Conservation (phyloP, 148 eudicot genomes). For the Polygonum maritimum region DNA sequence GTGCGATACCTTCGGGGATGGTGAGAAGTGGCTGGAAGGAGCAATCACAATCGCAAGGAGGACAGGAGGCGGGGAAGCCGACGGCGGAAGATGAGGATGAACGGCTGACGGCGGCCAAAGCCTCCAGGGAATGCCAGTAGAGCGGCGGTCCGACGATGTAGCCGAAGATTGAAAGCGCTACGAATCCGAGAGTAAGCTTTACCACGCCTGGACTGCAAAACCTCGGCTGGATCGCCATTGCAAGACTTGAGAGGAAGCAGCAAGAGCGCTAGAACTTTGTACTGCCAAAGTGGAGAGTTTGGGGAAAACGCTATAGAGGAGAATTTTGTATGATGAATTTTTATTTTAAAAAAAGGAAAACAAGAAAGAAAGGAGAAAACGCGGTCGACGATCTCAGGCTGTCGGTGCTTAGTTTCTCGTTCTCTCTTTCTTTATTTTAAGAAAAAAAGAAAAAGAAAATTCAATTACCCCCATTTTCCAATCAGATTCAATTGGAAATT, state of each 20-base stretch:
- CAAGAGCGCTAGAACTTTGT: background rate
- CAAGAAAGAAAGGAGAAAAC: background rate
- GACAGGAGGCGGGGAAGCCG: conserved; percentile 24
- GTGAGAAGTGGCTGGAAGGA: conserved; percentile 25
- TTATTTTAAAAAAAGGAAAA: background rate
- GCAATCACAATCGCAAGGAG: conserved; percentile 50
- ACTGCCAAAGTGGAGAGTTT: conserved; percentile 5
- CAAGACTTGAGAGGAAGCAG: background rate
- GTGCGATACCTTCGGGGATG: conserved; percentile 36
- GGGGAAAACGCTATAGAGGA: background rate
- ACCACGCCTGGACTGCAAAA: conserved; percentile 22
- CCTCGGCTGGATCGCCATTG: conserved; percentile 18
- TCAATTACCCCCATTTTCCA: too few species aligned
- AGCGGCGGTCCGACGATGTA: conserved; percentile 45
- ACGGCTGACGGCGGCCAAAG: conserved; percentile 22
- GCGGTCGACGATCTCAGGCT: background rate
- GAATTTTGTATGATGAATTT: background rate
- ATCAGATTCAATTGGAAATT: too few species aligned
- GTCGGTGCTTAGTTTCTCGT: background rate
- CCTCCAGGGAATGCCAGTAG: conserved; percentile 39
- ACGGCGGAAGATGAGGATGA: conserved; percentile 16
- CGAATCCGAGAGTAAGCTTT: conserved; percentile 22
- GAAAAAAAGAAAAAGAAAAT: too few species aligned
- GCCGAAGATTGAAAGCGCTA: conserved; percentile 30
- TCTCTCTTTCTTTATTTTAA: too few species aligned